Percentiles rank a stretch among this genome's conserved stretches.
These are phyloP conservation scores for Lagenidium sp. DNA, from an alignment of 352 stramenopile species.

Conservation along the genomic window DNA sequence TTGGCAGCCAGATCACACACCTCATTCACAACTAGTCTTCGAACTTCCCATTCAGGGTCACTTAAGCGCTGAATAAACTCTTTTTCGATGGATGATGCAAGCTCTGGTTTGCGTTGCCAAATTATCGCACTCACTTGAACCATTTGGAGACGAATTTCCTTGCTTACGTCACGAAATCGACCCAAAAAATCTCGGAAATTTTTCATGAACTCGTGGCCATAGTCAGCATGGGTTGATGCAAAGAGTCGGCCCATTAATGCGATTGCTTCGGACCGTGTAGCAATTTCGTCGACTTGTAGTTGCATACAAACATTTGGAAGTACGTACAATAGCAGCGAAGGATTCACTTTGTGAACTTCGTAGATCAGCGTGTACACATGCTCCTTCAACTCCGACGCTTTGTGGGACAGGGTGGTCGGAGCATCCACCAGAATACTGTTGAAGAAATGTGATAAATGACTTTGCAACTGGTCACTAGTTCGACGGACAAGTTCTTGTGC, in stretches of 20 bases:
- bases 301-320: constrained; percentile 83
- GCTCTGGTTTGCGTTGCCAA: constrained; percentile 58
- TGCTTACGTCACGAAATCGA: constrained; percentile 80
- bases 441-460: constrained; percentile 64
- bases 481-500: constrained; percentile 66
- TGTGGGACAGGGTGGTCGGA: constrained; percentile 13
- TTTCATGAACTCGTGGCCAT: constrained; percentile 69
- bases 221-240: constrained; percentile 61
- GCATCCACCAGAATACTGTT: constrained; percentile 73
- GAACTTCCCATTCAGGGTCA: constrained; percentile 82
- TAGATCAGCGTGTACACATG: constrained; percentile 82
- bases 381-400: constrained; percentile 57
- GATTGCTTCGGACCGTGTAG: constrained; percentile 68
- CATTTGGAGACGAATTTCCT: constrained; percentile 83
- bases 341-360: constrained; percentile 70
- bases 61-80: constrained; percentile 61
- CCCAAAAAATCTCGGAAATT: constrained; percentile 82
- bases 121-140: constrained; percentile 61
- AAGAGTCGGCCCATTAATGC: constrained; percentile 74
- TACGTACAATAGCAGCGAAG: constrained; percentile 69
- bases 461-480: constrained; percentile 58
- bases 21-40: constrained; percentile 65
- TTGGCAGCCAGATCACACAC: constrained; percentile 76
- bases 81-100: constrained; percentile 50
- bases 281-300: constrained; percentile 80